Base-by-base conservation (phyloP, 352 stramenopile genomes). In the Nothophytophthora sp. region DNA sequence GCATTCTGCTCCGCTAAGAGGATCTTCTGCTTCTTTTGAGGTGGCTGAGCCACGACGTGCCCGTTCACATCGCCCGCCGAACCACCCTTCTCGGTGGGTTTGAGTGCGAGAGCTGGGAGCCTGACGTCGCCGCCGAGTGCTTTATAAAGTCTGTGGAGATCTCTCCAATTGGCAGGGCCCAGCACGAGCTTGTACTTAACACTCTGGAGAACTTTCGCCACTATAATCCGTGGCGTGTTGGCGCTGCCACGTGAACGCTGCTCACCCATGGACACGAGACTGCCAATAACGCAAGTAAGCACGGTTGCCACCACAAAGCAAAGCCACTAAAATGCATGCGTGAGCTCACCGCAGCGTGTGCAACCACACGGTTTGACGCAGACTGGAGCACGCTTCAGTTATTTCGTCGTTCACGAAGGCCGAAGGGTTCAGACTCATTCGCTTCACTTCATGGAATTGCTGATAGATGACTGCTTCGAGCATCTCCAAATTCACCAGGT, bases 281-380 rank as follows among this genome's bases (percentile, higher is more conserved):
- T 65, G 39, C 10, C 22, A 38, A 11, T 25, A 42, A 29, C 19
- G 3, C 8, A 22, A 43, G 20, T 36, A 34, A 38, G 9, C 44
- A 40, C 55, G 34, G 49, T 36, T 33, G 15, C n/a, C n/a, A n/a
- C n/a, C n/a, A 34, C 2, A 23, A 36, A 28, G 7, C 33, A 29
- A 18, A 13, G 8, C n/a, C n/a, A n/a, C n/a, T n/a, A n/a, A n/a
- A n/a, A 13, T 2, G 3, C n/a, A n/a, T n/a, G n/a, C n/a, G n/a
- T n/a, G n/a, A 11, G 29, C 52, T 22, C 73, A 92, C 81, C 71
- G 73, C 23, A 92, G 47, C 2, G 64, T 72, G 44, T 92, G 81
- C 10, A 92, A 52, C 76, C 76, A 92, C 15, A 59, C 34, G 24
- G 62, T 63, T 60, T 88, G 71, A 16, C 78, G 78, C 55, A 88